Base-by-base conservation (phyloP, 257 asterid species). In the Lycium barbarum region DNA sequence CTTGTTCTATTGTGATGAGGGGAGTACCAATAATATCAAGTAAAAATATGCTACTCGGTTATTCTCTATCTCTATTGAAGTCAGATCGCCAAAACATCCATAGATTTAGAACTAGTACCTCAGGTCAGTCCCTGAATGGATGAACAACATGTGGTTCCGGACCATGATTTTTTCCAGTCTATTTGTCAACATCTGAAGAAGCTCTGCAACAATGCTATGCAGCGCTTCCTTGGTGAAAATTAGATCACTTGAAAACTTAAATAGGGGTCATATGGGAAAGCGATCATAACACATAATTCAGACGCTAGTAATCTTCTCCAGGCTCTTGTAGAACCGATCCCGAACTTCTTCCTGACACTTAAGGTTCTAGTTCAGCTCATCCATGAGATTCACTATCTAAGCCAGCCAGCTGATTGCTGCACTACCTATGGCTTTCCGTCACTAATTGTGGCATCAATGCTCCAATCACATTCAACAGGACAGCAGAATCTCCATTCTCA, bases 1-100 rank as follows among this genome's bases (percentile, higher is more conserved):
- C 87, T 13, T 79, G 85, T 82, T 87, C 88, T 20, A 83, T 71
- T 84, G 70, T 78, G 62, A 87, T 63, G 83, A 88, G 85, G 88
- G 90, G 88, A 88, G 43, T 82, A 87, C 84, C 86, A 84, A 83
- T 87, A 87, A 90, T 51, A 67, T 86, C 88, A 82, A 20, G 58
- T 17, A 83, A 79, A 73, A 81, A 59, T 72, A 65, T 85, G 26
- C 68, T 15, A 59, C 79, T 79, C 14, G 49, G 20, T 62, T 45
- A 49, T 81, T 45, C 57, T 59, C 36, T 38, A 62, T 68, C 61
- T 81, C 81, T 65, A 73, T 59, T 83, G 71, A 62, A 59, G 87
- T 82, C 68, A 67, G 59, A 84, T 79, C 47, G 70, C 88, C 58
- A 57, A 84, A 81, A 61, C 81, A 65, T 80, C 78, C 66, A 58